phyloP scores from a whole-genome alignment of 75 land plant species.

The Picea sitchensis region DNA sequence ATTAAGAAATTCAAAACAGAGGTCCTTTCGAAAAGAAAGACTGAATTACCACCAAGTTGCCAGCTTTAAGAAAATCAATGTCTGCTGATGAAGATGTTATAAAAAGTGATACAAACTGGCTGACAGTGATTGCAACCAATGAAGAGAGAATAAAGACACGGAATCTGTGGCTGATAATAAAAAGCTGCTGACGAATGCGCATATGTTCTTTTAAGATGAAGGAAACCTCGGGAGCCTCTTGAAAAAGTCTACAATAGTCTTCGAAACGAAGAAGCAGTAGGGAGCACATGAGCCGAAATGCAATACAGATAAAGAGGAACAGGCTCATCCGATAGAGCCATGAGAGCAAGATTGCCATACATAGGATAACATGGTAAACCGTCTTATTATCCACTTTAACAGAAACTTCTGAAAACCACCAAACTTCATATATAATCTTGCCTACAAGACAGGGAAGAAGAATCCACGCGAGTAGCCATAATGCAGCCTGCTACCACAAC shows the following conservation, averaged over 20 bases:
- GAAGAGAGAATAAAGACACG: slow-evolving; percentile 55
- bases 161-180: slow-evolving; percentile 75
- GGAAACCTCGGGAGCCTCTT: slow-evolving; percentile 48
- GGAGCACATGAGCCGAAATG: slow-evolving; percentile 70
- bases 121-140: slow-evolving; percentile 59
- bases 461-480: slow-evolving; percentile 47
- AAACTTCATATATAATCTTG: slow-evolving; percentile 50
- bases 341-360: slow-evolving; percentile 41
- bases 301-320: slow-evolving; percentile 64
- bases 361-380: slow-evolving; percentile 30
- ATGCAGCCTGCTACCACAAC: slow-evolving; percentile 54
- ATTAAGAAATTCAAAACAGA: not conserved
- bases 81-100: slow-evolving; percentile 26
- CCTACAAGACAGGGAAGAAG: slow-evolving; percentile 56
- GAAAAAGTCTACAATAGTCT: slow-evolving; percentile 64
- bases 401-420: slow-evolving; percentile 74
- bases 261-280: slow-evolving; percentile 65
- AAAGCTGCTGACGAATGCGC: slow-evolving; percentile 52
- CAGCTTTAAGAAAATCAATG: slow-evolving; percentile 56
- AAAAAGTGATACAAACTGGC: slow-evolving; percentile 61
- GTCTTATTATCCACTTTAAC: slow-evolving; percentile 31
- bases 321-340: slow-evolving; percentile 75
- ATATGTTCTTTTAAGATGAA: slow-evolving; percentile 58
- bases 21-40: not conserved
- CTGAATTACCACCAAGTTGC: slow-evolving; percentile 62